A percentile compares a stretch with the other conserved stretches of the same genome.
Evolutionary conservation across 306 rosid species (phyloP).

Genomic region (Citrullus amarus): DNA sequence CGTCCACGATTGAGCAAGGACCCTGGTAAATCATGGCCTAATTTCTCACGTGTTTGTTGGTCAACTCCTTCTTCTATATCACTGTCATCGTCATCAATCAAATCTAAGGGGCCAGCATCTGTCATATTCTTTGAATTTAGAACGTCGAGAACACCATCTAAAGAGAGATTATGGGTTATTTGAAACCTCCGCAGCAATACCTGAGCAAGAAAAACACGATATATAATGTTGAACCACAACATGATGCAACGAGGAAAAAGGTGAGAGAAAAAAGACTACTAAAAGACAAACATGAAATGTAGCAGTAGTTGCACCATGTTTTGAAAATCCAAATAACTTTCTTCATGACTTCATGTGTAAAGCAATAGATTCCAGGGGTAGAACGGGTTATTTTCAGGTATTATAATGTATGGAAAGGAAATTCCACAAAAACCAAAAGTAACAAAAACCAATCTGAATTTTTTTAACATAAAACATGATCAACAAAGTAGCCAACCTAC

Average conservation of each 20-base stretch:
- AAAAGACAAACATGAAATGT: not conserved
- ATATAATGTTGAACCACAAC: not conserved
- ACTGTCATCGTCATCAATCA: conserved; percentile 73
- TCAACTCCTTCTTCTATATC: conserved; percentile 72
- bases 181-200: conserved; percentile 70
- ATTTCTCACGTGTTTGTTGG: conserved; percentile 51
- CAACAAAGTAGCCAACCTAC: not conserved
- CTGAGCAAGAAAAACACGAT: conserved; percentile 32
- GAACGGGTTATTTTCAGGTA: not conserved
- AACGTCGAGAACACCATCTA: conserved; percentile 88
- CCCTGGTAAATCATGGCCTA: conserved; percentile 75
- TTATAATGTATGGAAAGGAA: not conserved
- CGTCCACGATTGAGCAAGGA: conserved; percentile 78
- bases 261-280: not conserved
- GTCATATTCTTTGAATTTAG: conserved; percentile 95
- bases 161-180: conserved; percentile 81
- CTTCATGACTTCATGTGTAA: not conserved
- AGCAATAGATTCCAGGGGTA: not conserved
- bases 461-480: not conserved
- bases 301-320: not conserved
- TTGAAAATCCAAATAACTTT: not conserved
- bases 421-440: not conserved
- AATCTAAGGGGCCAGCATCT: conserved; percentile 78
- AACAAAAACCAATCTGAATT: not conserved
- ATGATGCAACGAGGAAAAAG: not conserved